Evolutionary conservation across 1,284 basidiomycete species (phyloP), one percentile per base, ranked within the genome.

Genomic region (Naganishia cerealis): DNA sequence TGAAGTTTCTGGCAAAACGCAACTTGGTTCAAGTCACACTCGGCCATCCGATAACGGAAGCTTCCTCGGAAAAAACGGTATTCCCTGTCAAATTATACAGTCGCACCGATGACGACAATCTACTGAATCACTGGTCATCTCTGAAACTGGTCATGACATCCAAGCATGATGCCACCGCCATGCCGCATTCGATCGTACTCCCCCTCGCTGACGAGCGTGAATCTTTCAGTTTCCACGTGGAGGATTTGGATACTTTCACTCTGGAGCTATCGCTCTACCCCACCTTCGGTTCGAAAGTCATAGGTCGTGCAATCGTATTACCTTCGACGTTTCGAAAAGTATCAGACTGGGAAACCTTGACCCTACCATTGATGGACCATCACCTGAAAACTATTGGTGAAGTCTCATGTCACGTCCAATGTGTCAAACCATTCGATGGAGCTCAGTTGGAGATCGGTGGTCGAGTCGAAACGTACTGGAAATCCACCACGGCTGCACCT

Each of bases 271-370:
- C 95, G 48, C 84, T 99, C 33, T 97, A 95, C 82, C 96, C 96
- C 9, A 97, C 92, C 70, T 99, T 99, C 79, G 96, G 96, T n/a
- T 94, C 92, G 39, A 95, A 94, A 81, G 92, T 94, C 42, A 92
- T 99, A 71, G 96, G 95, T 36, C 88, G 94, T 71, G 94, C 93
- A 18, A 88, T 94, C 54, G 90, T 92, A 29, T 83, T 94, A 39
- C 89, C 94, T 3, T 87, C 87, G 2, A 84, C 90, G 58, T 91
- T 95, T 75, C 77, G 81, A 53, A 81, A 85, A 65, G 83, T 87
- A 21, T 83, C 84, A 56, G 86, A 86, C 72, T 75, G 82, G 73
- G 73, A 81, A 75, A 71, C 77, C 24, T 88, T 90, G 73, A 86
- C 87, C 16, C 82, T 92, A 8, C 94, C 95, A 1, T 88, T 99